Evolutionary conservation across 2,329 filamentous ascomycete genomes (phyloP), one percentile per base, ranked within the genome.

Genomic region (Penicillium sp.): DNA sequence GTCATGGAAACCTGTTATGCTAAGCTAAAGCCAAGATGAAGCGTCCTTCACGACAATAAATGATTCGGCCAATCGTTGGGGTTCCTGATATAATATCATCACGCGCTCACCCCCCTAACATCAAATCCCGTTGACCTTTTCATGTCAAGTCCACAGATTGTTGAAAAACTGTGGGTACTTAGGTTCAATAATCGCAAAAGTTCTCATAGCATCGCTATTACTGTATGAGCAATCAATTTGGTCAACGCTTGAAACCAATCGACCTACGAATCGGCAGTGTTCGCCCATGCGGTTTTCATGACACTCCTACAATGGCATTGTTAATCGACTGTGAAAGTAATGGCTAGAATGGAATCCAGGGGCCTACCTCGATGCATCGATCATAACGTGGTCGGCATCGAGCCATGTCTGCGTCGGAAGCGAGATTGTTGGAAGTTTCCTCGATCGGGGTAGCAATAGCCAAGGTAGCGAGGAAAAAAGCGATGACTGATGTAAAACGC

Each of bases 401-500:
- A 19, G 16, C 14, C 16, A 19, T 27, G 14, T 46, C 50, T 46
- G 6, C 43, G 4, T 33, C 19, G 9, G 23, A 10, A 19, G 33
- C 33, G 7, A 19, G 16, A 25, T 14, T 27, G 16, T 16, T 42
- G 33, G 33, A 7, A 14, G n/a, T 46, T 2, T 47, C 55, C 3
- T 58, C 52, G 7, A 27, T 21, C 6, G 57, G 57, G 14, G 54
- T 29, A 8, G 57, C 57, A 10, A 62, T 48, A 10, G 52, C 49
- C 42, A 60, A n/a, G 3, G 42, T 23, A 49, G 60, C 48, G n/a
- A 61, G 35, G 37, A 55, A 14, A 9, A 60, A n/a, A 10, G 50
- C 21, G 5, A 60, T 5, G 9, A 55, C 14, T 9, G 54, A 19
- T 6, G 46, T 39, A 11, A 49, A 31, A 48, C 49, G 54, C 60